phyloP scores from a whole-genome alignment of 805 yeast genomes.

The Cyberlindnera xylosilytica region DNA sequence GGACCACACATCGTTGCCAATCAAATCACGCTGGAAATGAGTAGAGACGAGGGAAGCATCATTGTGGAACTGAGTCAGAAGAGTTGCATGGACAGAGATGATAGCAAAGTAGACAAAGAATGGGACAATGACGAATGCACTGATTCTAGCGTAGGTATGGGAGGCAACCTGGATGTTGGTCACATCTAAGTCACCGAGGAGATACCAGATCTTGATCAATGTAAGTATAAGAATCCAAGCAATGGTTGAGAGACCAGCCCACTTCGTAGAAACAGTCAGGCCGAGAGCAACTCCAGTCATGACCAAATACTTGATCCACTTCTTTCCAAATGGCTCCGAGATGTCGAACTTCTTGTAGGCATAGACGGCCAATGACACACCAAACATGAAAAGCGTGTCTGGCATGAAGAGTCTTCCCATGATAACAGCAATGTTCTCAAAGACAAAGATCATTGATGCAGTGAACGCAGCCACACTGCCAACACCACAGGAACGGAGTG shows the following conservation, averaged over 20 bases:
- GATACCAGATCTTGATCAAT: constrained; percentile 53
- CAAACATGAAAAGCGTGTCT: constrained; percentile 43
- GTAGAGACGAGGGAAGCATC: constrained; percentile 65
- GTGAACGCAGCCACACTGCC: constrained; percentile 46
- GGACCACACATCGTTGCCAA: constrained; percentile 35
- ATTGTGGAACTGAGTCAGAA: constrained; percentile 44
- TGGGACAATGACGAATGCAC: constrained; percentile 53
- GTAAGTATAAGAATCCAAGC: constrained; percentile 56
- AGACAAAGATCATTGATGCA: constrained; percentile 47
- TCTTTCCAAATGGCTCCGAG: constrained; percentile 39
- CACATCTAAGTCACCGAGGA: constrained; percentile 64
- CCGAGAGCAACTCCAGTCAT: constrained; percentile 52
- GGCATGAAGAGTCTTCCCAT: constrained; percentile 48
- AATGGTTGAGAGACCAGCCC: constrained; percentile 67
- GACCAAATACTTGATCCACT: constrained; percentile 53
- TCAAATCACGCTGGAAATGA: constrained; percentile 58
- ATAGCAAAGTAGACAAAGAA: constrained; percentile 50
- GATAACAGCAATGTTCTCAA: constrained; percentile 67
- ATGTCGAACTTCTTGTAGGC: constrained; percentile 48
- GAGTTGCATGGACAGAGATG: constrained; percentile 55
- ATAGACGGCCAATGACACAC: constrained; percentile 46
- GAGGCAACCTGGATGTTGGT: constrained; percentile 34
- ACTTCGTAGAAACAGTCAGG: constrained; percentile 57
- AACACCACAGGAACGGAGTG: constrained; percentile 54
- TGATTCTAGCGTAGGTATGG: constrained; percentile 39